Conservation (phyloP, 2,329 filamentous ascomycete genomes). For the Epichloe uncinata region DNA sequence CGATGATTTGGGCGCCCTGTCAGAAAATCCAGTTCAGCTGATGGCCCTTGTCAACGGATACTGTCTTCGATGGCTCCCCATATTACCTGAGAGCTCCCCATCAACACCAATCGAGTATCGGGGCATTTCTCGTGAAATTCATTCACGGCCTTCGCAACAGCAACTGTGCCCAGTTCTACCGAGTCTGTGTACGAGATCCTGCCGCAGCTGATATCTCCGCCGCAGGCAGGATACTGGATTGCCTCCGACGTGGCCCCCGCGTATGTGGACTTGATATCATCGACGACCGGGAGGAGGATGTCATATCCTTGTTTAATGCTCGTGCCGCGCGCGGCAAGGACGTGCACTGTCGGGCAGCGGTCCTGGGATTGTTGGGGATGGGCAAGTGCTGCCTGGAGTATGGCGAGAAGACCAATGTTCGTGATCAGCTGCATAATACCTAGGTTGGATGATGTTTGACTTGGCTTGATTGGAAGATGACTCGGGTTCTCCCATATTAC, state of each 20-base stretch:
- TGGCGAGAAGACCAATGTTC: neutral
- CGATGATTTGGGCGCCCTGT: slow-evolving; percentile 51
- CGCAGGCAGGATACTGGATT: slow-evolving; percentile 48
- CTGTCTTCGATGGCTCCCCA: neutral
- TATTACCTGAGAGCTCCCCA: slow-evolving; percentile 47
- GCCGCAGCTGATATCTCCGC: slow-evolving; percentile 44
- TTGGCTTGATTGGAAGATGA: no score
- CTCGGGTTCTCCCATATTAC: no score
- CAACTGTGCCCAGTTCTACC: no score
- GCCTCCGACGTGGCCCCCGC: slow-evolving; percentile 39
- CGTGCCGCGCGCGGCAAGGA: slow-evolving; percentile 35
- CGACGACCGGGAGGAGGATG: slow-evolving; percentile 34
- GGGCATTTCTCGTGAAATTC: slow-evolving; percentile 43
- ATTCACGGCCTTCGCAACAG: slow-evolving; percentile 28
- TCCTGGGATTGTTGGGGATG: no score
- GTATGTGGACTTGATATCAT: slow-evolving; percentile 33
- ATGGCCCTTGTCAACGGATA: no score
- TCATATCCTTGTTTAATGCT: slow-evolving; percentile 39
- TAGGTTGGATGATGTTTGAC: no score
- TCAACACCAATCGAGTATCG: slow-evolving; percentile 41
- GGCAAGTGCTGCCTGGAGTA: neutral
- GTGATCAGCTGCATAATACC: neutral
- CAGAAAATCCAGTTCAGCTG: neutral
- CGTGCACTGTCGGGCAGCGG: no score
- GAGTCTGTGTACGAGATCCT: no score